A percentile compares a stretch with the other conserved stretches of the same genome.
These are phyloP conservation scores for Talaromyces sp. DNA, from an alignment of 2,329 filamentous ascomycete species.

Conservation along the genomic window DNA sequence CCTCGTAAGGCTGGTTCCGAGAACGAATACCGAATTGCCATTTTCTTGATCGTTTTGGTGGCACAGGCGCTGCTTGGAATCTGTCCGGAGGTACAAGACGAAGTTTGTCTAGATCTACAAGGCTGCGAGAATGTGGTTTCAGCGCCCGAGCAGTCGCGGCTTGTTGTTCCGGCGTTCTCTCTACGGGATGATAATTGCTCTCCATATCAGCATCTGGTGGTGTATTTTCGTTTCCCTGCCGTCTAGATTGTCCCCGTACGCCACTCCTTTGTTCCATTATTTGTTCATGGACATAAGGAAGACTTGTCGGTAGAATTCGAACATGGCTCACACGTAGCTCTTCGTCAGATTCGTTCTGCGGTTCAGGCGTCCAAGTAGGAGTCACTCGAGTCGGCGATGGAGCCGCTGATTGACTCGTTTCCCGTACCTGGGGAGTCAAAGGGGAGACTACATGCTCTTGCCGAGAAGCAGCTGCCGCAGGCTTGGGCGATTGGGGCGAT, in stretches of 20 bases:
- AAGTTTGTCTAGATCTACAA: conserved; percentile 61
- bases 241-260: conserved; percentile 23
- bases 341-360: conserved; percentile 29
- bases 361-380: conserved; percentile 14
- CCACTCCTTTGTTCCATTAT: conserved; percentile 63
- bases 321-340: conserved; percentile 71
- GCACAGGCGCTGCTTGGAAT: conserved; percentile 41
- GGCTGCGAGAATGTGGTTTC: conserved; percentile 75
- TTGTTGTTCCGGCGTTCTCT: conserved; percentile 60
- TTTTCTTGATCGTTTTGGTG: conserved; percentile 65
- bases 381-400: conserved; percentile 19
- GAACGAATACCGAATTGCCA: conserved; percentile 99
- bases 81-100: conserved; percentile 51
- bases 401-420: conserved; percentile 21
- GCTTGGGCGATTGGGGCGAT: conserved; percentile 16
- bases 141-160: conserved; percentile 74
- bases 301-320: conserved; percentile 81
- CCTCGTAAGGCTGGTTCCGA: conserved; percentile 88
- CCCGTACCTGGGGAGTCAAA: conserved; percentile 18
- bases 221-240: conserved; percentile 43
- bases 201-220: conserved; percentile 17
- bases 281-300: conserved; percentile 85
- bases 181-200: conserved; percentile 15
- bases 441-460: conserved; percentile 16
- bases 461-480: conserved; percentile 12